phyloP scores from a whole-genome alignment of 2,329 filamentous ascomycete species.

The Bipolaris zeicola region DNA sequence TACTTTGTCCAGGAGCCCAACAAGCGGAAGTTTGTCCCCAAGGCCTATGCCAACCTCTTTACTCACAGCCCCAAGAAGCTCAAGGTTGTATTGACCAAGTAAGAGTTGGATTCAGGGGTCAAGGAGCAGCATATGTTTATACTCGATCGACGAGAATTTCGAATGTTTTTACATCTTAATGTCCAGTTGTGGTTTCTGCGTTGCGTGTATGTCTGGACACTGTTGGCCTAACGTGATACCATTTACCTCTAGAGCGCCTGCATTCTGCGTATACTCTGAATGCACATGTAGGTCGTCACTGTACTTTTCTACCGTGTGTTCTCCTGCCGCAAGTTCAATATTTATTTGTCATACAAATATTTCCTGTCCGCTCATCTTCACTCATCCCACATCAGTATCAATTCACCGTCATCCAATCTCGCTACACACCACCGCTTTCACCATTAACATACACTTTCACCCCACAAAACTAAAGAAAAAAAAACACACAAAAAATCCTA shows the following conservation, averaged over 20 bases:
- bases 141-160: conserved; percentile 21
- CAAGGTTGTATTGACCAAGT: conserved; percentile 80
- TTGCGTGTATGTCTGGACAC: neutral
- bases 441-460: neutral
- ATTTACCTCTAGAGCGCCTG: neutral
- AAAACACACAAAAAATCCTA: neutral
- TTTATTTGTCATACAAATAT: neutral
- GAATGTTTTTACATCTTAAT: neutral
- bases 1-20: conserved; percentile 99
- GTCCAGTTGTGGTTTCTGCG: neutral
- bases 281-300: neutral
- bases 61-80: conserved; percentile 82
- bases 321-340: neutral
- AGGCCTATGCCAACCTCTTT: conserved; percentile 98
- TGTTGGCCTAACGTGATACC: neutral
- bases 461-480: neutral
- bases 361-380: neutral
- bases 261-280: neutral
- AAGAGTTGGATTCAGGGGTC: conserved; percentile 47
- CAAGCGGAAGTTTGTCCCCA: conserved; percentile 80
- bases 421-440: neutral
- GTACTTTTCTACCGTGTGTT: neutral
- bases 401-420: neutral
- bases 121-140: conserved; percentile 35
- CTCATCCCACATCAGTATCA: neutral